Evolutionary conservation across 2,329 filamentous ascomycete species (phyloP).

Genomic region (Lithohypha guttulata): DNA sequence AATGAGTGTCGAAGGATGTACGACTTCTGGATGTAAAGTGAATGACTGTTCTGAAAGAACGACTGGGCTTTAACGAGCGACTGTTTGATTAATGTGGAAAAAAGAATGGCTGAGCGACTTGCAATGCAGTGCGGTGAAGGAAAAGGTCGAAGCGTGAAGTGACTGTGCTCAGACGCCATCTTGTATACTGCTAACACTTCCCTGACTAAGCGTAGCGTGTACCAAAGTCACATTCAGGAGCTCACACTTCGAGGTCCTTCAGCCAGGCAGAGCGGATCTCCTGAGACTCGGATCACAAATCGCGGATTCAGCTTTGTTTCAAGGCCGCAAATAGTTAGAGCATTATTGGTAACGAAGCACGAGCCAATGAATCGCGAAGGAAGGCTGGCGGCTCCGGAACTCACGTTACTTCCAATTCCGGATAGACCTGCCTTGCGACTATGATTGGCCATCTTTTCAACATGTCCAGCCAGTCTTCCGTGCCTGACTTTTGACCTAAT

Average conservation of each 20-base stretch:
- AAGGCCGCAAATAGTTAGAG: not conserved
- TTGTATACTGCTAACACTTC: not conserved
- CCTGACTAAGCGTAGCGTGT: not conserved
- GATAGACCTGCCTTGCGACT: constrained; percentile 1
- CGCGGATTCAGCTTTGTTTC: no score
- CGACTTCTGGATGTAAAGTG: no score
- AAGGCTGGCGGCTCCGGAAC: not conserved
- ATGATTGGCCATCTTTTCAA: no score
- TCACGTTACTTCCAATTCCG: not conserved
- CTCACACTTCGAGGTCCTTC: no score
- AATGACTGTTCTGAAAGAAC: no score
- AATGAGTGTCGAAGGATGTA: not conserved
- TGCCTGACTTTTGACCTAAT: no score
- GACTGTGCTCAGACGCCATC: constrained; percentile 2
- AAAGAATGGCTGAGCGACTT: constrained; percentile 8
- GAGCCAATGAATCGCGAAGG: not conserved
- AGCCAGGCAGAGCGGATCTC: no score
- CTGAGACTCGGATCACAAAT: no score
- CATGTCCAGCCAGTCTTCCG: no score
- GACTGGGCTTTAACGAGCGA: constrained; percentile 3
- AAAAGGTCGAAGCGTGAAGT: constrained; percentile 3
- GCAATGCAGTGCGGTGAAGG: not conserved
- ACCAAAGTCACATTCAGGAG: no score
- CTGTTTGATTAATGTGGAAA: not conserved
- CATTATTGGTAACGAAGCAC: not conserved